Evolutionary conservation across 2,329 filamentous ascomycete species (phyloP).

Genomic region (Penicillium crustosum): DNA sequence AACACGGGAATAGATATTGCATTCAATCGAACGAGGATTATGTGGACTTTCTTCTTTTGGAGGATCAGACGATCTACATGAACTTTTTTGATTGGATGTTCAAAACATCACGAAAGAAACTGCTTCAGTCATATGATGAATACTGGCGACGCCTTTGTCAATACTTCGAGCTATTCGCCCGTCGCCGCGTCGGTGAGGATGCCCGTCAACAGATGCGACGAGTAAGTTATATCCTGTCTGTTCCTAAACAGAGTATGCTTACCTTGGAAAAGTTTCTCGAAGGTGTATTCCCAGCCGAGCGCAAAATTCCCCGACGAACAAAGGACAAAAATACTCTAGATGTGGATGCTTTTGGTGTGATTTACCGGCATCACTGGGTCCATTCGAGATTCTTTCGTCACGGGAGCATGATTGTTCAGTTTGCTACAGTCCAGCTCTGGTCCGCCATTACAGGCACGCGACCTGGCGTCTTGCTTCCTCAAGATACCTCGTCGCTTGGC

Average conservation of each 20-base stretch:
- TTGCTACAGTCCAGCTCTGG: constrained; percentile 24
- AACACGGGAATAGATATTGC: constrained; percentile 24
- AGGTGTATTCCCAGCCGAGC: constrained; percentile 16
- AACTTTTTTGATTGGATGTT: constrained; percentile 32
- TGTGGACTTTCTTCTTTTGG: constrained; percentile 23
- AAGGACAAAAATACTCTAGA: constrained; percentile 28
- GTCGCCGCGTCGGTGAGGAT: constrained; percentile 20
- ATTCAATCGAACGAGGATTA: constrained; percentile 28
- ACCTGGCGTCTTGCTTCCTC: constrained; percentile 24
- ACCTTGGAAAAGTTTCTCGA: constrained; percentile 26
- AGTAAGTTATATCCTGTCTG: constrained; percentile 13
- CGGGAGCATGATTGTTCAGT: constrained; percentile 25
- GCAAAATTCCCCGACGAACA: constrained; percentile 18
- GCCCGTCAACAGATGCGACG: constrained; percentile 25
- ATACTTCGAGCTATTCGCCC: constrained; percentile 26
- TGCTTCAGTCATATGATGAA: constrained; percentile 25
- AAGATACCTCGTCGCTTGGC: constrained; percentile 15
- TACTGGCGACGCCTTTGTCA: constrained; percentile 27
- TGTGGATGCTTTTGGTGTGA: constrained; percentile 23
- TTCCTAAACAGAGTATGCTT: constrained; percentile 10
- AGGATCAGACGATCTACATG: constrained; percentile 27
- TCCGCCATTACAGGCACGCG: constrained; percentile 27
- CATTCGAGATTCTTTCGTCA: constrained; percentile 26
- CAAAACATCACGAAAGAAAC: constrained; percentile 25
- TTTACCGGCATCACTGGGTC: constrained; percentile 27